Percentiles rank a stretch among this genome's conserved stretches.
These are phyloP conservation scores for Silene noctiflora DNA, from an alignment of 179 eudicot species.

Conservation along the genomic window DNA sequence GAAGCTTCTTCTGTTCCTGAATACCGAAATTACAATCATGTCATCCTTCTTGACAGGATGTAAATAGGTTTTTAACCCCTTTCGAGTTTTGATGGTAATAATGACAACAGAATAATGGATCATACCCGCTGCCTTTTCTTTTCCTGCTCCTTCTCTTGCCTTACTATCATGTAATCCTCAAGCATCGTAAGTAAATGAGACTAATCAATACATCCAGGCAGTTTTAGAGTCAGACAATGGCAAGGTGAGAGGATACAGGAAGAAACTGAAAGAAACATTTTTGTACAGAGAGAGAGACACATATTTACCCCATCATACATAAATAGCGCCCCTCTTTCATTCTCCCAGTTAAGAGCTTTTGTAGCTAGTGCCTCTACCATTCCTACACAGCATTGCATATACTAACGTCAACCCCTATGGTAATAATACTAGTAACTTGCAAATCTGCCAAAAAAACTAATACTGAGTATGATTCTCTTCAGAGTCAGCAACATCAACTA, in stretches of 20 bases:
- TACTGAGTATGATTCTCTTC: neutral
- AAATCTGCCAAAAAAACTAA: neutral
- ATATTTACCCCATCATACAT: constrained; percentile 80
- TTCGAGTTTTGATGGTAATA: neutral
- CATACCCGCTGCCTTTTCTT: constrained; percentile 81
- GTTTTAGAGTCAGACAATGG: constrained; percentile 5
- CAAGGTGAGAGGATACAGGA: neutral
- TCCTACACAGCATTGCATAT: constrained; percentile 39
- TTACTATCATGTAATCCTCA: constrained; percentile 62
- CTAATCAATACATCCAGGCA: constrained; percentile 31
- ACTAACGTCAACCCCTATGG: neutral
- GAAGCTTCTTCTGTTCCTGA: constrained; percentile 96
- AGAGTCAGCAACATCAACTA: neutral
- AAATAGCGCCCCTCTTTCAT: constrained; percentile 65
- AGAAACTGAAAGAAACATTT: neutral
- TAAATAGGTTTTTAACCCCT: too few species aligned
- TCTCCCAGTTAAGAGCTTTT: constrained; percentile 73
- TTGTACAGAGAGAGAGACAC: neutral
- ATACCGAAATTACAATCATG: constrained; percentile 5
- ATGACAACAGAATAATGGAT: neutral
- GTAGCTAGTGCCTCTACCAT: constrained; percentile 83
- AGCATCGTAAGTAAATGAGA: constrained; percentile 81
- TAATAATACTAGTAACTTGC: neutral
- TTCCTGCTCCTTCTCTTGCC: constrained; percentile 81
- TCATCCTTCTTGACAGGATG: neutral